Evolutionary conservation across 1,284 basidiomycete species (phyloP).

Genomic region (Cutaneotrichosporon sp.): DNA sequence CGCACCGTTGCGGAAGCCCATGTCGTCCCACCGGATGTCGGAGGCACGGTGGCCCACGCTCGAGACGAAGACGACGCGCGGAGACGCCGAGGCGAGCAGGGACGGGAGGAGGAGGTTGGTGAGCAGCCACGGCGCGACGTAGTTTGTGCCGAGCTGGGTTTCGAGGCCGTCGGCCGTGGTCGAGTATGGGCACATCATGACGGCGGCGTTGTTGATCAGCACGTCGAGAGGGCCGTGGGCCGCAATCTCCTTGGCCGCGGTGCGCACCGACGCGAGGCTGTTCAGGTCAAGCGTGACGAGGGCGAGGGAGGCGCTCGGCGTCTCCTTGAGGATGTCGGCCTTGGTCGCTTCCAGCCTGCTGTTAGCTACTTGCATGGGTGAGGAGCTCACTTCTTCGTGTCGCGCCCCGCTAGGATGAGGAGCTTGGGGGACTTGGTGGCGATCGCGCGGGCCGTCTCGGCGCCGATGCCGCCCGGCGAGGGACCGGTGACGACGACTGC

Average conservation of each 20-base stretch:
- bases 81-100: constrained; percentile 10
- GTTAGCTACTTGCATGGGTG: constrained; percentile 3
- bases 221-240: constrained; percentile 23
- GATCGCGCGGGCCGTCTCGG: constrained; percentile 25
- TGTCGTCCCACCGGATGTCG: constrained; percentile 25
- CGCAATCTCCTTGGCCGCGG: constrained; percentile 18
- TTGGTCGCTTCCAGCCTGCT: constrained; percentile 17
- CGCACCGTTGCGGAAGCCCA: constrained; percentile 15
- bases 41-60: constrained; percentile 12
- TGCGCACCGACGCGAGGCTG: constrained; percentile 14
- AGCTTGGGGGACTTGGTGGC: constrained; percentile 23
- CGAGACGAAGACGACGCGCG: constrained; percentile 26
- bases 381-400: constrained; percentile 19
- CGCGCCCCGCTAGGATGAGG: constrained; percentile 27
- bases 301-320: constrained; percentile 10
- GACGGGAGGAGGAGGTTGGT: constrained; percentile 26
- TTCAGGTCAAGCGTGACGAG: constrained; percentile 22
- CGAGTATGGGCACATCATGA: constrained; percentile 28
- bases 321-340: constrained; percentile 16
- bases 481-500: constrained; percentile 30
- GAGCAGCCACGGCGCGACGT: constrained; percentile 38
- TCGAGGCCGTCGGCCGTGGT: constrained; percentile 37
- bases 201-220: constrained; percentile 39
- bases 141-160: constrained; percentile 38
- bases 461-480: constrained; percentile 24